Conservation (phyloP, 2,329 filamentous ascomycete species). For the Claviceps capensis region DNA sequence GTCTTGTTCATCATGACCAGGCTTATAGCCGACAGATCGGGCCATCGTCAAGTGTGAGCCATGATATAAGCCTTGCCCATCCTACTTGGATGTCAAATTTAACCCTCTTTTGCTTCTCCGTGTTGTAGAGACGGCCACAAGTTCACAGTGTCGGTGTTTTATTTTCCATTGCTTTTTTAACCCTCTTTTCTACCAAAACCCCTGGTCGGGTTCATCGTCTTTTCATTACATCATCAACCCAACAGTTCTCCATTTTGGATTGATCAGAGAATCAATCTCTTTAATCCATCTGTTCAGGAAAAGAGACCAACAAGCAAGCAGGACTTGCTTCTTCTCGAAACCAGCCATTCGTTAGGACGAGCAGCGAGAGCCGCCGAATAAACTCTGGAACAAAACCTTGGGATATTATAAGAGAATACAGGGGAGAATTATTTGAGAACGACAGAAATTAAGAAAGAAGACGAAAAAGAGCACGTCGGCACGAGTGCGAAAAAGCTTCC, state of each 20-base stretch:
- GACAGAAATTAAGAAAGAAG: not conserved
- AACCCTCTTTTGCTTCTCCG: constrained; percentile 21
- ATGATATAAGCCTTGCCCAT: constrained; percentile 45
- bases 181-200: constrained; percentile 19
- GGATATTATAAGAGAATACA: not conserved
- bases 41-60: constrained; percentile 26
- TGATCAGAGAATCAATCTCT: not conserved
- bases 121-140: constrained; percentile 28
- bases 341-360: constrained; percentile 20
- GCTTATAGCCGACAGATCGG: constrained; percentile 16
- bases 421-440: not conserved
- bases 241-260: not conserved
- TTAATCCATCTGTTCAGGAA: not conserved
- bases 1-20: constrained; percentile 11
- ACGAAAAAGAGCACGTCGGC: not conserved
- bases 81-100: constrained; percentile 26
- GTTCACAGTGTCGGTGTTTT: constrained; percentile 35
- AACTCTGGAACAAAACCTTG: no score
- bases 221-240: not conserved
- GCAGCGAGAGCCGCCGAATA: not conserved
- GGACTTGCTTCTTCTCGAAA: constrained; percentile 38
- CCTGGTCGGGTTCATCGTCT: constrained; percentile 19
- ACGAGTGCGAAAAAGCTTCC: not conserved
- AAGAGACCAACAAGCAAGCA: constrained; percentile 32
- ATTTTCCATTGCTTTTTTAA: constrained; percentile 26